These are phyloP conservation scores for Phaffia australis DNA, from an alignment of 768 basidiomycete genomes.

Conservation along the genomic window DNA sequence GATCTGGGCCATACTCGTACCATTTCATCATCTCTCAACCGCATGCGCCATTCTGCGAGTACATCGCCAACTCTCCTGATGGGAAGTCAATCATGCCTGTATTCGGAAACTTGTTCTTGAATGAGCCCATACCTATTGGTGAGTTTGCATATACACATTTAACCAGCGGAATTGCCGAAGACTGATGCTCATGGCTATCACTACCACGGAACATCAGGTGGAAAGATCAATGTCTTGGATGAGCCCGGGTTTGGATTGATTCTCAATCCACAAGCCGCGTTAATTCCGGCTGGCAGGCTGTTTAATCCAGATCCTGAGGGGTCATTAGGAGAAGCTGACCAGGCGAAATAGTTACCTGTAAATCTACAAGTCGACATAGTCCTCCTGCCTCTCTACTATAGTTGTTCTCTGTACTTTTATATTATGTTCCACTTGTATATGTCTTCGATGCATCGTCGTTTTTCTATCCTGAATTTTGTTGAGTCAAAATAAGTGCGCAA, in stretches of 20 bases:
- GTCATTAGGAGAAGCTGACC: conserved; percentile 13
- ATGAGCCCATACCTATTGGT: conserved; percentile 41
- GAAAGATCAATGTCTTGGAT: conserved; percentile 39
- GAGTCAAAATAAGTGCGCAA: too few relatives aligned
- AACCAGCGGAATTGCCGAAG: neutral
- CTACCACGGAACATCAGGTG: conserved; percentile 26
- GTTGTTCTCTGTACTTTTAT: too few relatives aligned
- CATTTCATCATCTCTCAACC: conserved; percentile 44
- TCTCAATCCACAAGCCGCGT: conserved; percentile 40
- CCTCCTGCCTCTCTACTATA: too few relatives aligned
- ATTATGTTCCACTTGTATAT: too few relatives aligned
- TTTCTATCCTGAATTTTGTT: too few relatives aligned
- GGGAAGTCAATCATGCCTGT: conserved; percentile 41
- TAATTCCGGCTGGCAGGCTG: conserved; percentile 31
- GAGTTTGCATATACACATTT: neutral
- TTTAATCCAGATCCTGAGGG: conserved; percentile 21
- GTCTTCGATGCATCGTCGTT: too few relatives aligned
- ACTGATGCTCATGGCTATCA: neutral
- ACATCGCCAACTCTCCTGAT: conserved; percentile 42
- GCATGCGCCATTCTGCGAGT: conserved; percentile 32
- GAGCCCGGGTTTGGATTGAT: conserved; percentile 42
- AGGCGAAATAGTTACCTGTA: neutral
- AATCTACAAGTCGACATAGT: too few relatives aligned
- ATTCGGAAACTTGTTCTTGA: conserved; percentile 43
- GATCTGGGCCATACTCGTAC: conserved; percentile 45